phyloP scores from a whole-genome alignment of 257 asterid species.

The Fraxinus pennsylvanica region DNA sequence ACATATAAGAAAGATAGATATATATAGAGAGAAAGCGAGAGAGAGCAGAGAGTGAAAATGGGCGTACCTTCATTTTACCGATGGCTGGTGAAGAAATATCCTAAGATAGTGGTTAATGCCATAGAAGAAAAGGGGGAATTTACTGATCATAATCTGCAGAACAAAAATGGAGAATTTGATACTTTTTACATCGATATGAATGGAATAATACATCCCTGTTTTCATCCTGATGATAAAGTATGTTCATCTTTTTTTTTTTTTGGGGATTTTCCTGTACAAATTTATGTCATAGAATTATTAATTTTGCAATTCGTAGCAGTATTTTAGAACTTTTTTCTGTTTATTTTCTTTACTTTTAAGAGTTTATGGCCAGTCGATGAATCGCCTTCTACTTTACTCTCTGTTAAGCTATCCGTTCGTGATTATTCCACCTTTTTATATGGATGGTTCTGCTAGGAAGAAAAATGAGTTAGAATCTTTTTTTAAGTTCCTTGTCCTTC shows the following conservation, averaged over 20 bases:
- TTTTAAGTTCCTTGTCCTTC: background rate
- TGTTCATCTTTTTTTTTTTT: background rate
- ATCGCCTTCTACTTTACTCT: background rate
- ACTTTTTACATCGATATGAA: constrained; percentile 34
- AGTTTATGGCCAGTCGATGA: background rate
- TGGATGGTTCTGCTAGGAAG: background rate
- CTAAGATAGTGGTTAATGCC: constrained; percentile 32
- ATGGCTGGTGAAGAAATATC: constrained; percentile 48
- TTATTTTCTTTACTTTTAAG: background rate
- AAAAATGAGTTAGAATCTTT: too few relatives aligned
- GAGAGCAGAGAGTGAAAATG: constrained; percentile 26
- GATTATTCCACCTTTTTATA: background rate
- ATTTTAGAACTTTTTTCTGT: background rate
- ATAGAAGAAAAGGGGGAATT: constrained; percentile 17
- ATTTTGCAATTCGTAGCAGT: background rate
- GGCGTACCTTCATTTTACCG: constrained; percentile 53
- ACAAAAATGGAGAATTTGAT: constrained; percentile 17
- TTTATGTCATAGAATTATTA: background rate
- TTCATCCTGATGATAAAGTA: constrained; percentile 23
- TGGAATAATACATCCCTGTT: constrained; percentile 26
- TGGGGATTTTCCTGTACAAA: background rate
- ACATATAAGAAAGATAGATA: background rate
- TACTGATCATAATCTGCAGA: constrained; percentile 4
- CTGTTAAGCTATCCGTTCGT: background rate
- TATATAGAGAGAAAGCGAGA: background rate